phyloP scores from a whole-genome alignment of 1,284 basidiomycete species.

The Phellinidium pouzarii region DNA sequence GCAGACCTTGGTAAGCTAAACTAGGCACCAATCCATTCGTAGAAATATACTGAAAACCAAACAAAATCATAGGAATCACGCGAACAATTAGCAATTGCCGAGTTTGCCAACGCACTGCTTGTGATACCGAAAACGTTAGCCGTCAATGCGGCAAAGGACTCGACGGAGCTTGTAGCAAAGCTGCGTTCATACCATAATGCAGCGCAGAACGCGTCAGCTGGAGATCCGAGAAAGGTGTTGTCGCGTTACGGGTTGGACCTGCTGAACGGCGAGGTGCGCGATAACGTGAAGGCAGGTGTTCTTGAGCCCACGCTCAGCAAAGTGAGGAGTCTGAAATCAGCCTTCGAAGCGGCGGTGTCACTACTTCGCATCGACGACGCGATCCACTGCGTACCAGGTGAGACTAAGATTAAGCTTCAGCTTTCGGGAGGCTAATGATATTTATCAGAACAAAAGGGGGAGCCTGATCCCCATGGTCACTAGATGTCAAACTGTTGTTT shows the following conservation, averaged over 20 bases:
- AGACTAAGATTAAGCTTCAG: neutral
- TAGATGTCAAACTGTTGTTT: slow-evolving; percentile 22
- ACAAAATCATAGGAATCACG: slow-evolving; percentile 80
- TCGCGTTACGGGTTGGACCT: slow-evolving; percentile 95
- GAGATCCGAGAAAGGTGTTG: slow-evolving; percentile 93
- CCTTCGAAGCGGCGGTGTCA: slow-evolving; percentile 94
- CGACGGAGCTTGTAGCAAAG: slow-evolving; percentile 96
- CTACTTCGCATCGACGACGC: slow-evolving; percentile 95
- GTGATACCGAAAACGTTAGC: slow-evolving; percentile 96
- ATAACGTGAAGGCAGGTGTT: slow-evolving; percentile 91
- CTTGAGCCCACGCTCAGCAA: slow-evolving; percentile 97
- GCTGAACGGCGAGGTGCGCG: slow-evolving; percentile 89
- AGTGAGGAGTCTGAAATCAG: slow-evolving; percentile 93
- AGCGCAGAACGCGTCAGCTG: slow-evolving; percentile 84
- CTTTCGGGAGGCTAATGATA: neutral
- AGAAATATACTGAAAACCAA: slow-evolving; percentile 16
- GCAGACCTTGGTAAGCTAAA: slow-evolving; percentile 75
- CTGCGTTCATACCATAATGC: slow-evolving; percentile 96
- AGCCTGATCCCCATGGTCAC: slow-evolving; percentile 58
- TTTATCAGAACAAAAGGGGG: slow-evolving; percentile 57
- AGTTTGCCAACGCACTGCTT: slow-evolving; percentile 90
- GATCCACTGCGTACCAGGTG: slow-evolving; percentile 67
- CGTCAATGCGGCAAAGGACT: slow-evolving; percentile 98
- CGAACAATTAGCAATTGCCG: slow-evolving; percentile 97
- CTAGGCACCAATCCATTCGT: slow-evolving; percentile 9